Percentiles rank a stretch among this genome's conserved stretches.
Evolutionary conservation across 495 filamentous ascomycete genomes (phyloP).

Genomic region (Trypethelium eluteriae): DNA sequence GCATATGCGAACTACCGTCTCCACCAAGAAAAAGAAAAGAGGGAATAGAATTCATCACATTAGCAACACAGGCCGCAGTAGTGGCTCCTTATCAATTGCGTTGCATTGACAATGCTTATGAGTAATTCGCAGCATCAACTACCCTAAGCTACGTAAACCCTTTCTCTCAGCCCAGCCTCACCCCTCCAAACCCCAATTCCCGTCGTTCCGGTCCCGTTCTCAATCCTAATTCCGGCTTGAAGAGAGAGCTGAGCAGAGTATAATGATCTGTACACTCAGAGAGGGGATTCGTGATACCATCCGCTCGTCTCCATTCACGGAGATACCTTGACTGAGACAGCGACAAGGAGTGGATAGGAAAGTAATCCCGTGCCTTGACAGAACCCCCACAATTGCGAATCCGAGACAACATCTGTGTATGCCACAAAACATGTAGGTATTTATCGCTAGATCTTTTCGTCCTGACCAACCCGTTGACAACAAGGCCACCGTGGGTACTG

Average conservation of each 20-base stretch:
- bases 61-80: not conserved
- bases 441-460: too few relatives aligned
- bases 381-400: too few relatives aligned
- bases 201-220: not conserved
- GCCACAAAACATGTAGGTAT: too few relatives aligned
- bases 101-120: not conserved
- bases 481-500: too few relatives aligned
- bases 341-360: too few relatives aligned
- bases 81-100: not conserved
- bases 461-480: too few relatives aligned
- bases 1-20: not conserved
- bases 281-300: slow-evolving; percentile 5
- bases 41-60: not conserved
- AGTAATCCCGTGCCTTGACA: too few relatives aligned
- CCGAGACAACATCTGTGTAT: too few relatives aligned
- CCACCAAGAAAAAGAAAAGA: not conserved
- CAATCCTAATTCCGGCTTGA: not conserved
- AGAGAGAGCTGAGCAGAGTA: not conserved
- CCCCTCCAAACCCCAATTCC: not conserved
- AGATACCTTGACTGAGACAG: not conserved
- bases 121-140: too few relatives aligned
- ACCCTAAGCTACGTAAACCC: not conserved
- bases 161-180: not conserved
- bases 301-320: slow-evolving; percentile 1
- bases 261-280: not conserved